phyloP scores from a whole-genome alignment of 2,329 filamentous ascomycete genomes.

The Calonectria multiphialidica region DNA sequence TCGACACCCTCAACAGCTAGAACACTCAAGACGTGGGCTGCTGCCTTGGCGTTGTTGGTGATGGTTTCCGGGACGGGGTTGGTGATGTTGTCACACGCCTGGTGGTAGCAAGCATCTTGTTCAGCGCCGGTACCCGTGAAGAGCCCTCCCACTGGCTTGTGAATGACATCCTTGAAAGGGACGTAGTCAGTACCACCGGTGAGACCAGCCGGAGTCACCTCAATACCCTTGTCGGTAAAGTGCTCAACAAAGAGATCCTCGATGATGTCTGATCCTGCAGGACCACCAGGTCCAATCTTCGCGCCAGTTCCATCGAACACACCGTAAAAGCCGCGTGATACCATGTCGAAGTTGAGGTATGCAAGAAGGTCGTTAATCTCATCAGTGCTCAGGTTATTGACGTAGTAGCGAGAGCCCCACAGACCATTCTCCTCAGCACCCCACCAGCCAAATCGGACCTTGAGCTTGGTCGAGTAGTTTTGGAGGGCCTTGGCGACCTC shows the following conservation, averaged over 20 bases:
- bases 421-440: slow-evolving; percentile 59
- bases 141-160: slow-evolving; percentile 66
- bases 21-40: slow-evolving; percentile 58
- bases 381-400: slow-evolving; percentile 46
- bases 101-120: slow-evolving; percentile 47
- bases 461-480: slow-evolving; percentile 50
- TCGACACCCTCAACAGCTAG: slow-evolving; percentile 38
- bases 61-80: slow-evolving; percentile 53
- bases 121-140: slow-evolving; percentile 62
- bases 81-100: slow-evolving; percentile 53
- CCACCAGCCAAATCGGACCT: slow-evolving; percentile 59
- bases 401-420: slow-evolving; percentile 51
- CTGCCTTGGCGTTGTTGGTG: slow-evolving; percentile 49
- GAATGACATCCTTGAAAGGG: slow-evolving; percentile 66
- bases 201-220: slow-evolving; percentile 41
- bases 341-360: slow-evolving; percentile 59
- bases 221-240: slow-evolving; percentile 47
- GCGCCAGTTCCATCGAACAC: slow-evolving; percentile 51
- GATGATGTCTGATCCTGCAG: slow-evolving; percentile 47
- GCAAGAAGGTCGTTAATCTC: slow-evolving; percentile 51
- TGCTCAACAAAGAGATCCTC: slow-evolving; percentile 50
- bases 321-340: slow-evolving; percentile 50
- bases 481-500: slow-evolving; percentile 54
- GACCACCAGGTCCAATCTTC: slow-evolving; percentile 51
- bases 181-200: slow-evolving; percentile 71